Conservation (phyloP, 441 rosid species). For the Melastoma candidum region DNA sequence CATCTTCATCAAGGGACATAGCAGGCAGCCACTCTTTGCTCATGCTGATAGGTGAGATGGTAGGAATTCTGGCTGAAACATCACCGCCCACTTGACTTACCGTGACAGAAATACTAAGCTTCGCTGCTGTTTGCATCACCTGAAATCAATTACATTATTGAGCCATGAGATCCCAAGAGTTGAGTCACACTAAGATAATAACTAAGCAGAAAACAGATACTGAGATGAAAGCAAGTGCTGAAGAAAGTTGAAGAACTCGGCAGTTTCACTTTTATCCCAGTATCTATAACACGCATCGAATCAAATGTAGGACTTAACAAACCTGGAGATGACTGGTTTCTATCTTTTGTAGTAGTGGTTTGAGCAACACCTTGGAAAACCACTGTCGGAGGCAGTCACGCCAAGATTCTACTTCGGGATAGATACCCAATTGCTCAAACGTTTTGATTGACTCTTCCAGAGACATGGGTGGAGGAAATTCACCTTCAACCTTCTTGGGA, state of each 20-base stretch:
- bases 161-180: too few relatives aligned
- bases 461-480: slow-evolving; percentile 86
- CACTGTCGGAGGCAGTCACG: slow-evolving; percentile 91
- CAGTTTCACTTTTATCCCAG: background rate
- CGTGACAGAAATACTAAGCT: slow-evolving; percentile 57
- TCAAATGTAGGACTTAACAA: slow-evolving; percentile 2
- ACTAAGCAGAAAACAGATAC: too few relatives aligned
- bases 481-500: slow-evolving; percentile 95
- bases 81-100: slow-evolving; percentile 76
- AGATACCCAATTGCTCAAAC: slow-evolving; percentile 64
- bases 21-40: slow-evolving; percentile 76
- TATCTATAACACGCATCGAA: background rate
- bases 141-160: slow-evolving; percentile 14
- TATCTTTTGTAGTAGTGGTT: slow-evolving; percentile 64
- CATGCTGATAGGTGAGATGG: slow-evolving; percentile 47
- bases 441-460: slow-evolving; percentile 81
- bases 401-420: slow-evolving; percentile 92
- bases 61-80: slow-evolving; percentile 32
- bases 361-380: slow-evolving; percentile 77
- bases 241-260: too few relatives aligned
- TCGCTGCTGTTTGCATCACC: slow-evolving; percentile 85
- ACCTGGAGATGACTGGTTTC: slow-evolving; percentile 93
- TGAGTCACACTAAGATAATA: too few relatives aligned
- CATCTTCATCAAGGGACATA: slow-evolving; percentile 74
- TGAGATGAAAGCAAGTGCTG: too few relatives aligned